phyloP scores from a whole-genome alignment of 2,329 filamentous ascomycete species.

The Cyphellophora attinorum region DNA sequence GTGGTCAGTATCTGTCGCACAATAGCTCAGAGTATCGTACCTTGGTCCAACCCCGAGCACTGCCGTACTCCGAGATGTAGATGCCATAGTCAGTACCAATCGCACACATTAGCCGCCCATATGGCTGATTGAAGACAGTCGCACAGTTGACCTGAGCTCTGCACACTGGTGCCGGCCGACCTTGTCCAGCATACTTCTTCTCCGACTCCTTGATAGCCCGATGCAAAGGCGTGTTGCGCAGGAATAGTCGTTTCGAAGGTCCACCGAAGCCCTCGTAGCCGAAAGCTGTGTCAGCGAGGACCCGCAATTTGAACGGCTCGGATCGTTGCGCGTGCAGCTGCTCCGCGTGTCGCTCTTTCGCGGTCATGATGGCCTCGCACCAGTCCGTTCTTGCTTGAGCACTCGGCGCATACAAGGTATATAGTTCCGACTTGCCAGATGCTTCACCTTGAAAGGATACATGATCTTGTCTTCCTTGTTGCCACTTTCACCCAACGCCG shows the following conservation, averaged over 20 bases:
- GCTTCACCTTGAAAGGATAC: conserved; percentile 92
- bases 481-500: conserved; percentile 36
- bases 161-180: conserved; percentile 68
- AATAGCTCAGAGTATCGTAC: conserved; percentile 43
- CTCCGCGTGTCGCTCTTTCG: conserved; percentile 86
- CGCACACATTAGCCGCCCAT: conserved; percentile 78
- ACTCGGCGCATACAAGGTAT: conserved; percentile 77
- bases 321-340: conserved; percentile 86
- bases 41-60: conserved; percentile 83
- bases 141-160: conserved; percentile 85
- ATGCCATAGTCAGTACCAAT: conserved; percentile 94
- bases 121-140: conserved; percentile 72
- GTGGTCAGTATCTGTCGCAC: conserved; percentile 20
- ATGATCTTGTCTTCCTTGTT: conserved; percentile 70
- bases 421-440: conserved; percentile 82
- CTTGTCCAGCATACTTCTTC: conserved; percentile 54
- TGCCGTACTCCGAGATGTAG: conserved; percentile 76
- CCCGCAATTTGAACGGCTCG: conserved; percentile 83
- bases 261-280: conserved; percentile 53
- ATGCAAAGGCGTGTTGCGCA: conserved; percentile 85
- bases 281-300: conserved; percentile 88
- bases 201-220: conserved; percentile 85
- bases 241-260: conserved; percentile 53
- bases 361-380: conserved; percentile 88
- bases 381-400: conserved; percentile 71